Evolutionary conservation across 2,329 filamentous ascomycete genomes (phyloP).

Genomic region (Phialocephala sp.): DNA sequence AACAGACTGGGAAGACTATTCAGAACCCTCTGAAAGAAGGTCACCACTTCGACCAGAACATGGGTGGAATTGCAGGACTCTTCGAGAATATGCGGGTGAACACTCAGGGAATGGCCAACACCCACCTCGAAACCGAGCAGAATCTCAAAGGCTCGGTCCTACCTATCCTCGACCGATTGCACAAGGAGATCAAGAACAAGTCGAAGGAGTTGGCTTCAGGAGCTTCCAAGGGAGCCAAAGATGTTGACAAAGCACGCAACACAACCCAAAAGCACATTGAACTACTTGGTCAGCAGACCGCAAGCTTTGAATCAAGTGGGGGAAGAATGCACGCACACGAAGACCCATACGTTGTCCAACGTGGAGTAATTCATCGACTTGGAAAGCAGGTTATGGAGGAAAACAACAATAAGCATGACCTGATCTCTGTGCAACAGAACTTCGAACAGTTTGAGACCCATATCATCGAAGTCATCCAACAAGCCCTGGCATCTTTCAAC

Average conservation of each 20-base stretch:
- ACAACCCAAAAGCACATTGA: slow-evolving; percentile 95
- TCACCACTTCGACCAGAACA: slow-evolving; percentile 88
- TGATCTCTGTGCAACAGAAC: slow-evolving; percentile 88
- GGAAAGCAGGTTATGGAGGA: slow-evolving; percentile 92
- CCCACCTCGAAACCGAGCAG: slow-evolving; percentile 90
- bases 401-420: slow-evolving; percentile 93
- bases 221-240: slow-evolving; percentile 83
- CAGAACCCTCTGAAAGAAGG: slow-evolving; percentile 85
- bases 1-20: slow-evolving; percentile 65
- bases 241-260: slow-evolving; percentile 87
- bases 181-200: slow-evolving; percentile 97
- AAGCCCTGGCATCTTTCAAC: slow-evolving; percentile 82
- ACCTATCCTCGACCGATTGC: slow-evolving; percentile 86
- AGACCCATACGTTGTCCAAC: slow-evolving; percentile 87
- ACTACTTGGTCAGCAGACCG: slow-evolving; percentile 84
- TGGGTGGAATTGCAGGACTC: slow-evolving; percentile 86
- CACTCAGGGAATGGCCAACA: slow-evolving; percentile 85
- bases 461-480: slow-evolving; percentile 81
- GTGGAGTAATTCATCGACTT: slow-evolving; percentile 81
- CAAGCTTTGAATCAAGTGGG: slow-evolving; percentile 76
- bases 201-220: slow-evolving; percentile 85
- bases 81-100: slow-evolving; percentile 95
- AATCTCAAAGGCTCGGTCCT: slow-evolving; percentile 85
- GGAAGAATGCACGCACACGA: slow-evolving; percentile 73
- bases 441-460: slow-evolving; percentile 89